A percentile compares a stretch with the other conserved stretches of the same genome.
Conservation (phyloP, 352 stramenopile genomes). For the Phytophthora aleatoria region DNA sequence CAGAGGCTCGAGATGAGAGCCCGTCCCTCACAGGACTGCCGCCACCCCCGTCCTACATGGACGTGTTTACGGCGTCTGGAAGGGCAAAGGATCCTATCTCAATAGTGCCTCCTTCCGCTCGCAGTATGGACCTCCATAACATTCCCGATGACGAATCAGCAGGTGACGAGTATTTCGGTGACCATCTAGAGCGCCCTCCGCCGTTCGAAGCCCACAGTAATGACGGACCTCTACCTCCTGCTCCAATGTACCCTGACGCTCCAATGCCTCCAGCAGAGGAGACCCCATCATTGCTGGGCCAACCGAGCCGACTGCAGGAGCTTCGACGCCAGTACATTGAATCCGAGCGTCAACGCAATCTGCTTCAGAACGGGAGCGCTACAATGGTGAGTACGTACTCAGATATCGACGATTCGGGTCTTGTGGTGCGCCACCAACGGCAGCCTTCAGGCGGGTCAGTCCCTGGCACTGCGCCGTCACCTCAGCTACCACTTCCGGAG, state of each 20-base stretch:
- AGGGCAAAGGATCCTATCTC: conserved; percentile 29
- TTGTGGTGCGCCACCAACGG: conserved; percentile 48
- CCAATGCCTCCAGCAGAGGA: conserved; percentile 19
- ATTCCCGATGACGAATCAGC: conserved; percentile 31
- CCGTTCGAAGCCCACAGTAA: conserved; percentile 35
- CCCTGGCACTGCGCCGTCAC: conserved; percentile 3
- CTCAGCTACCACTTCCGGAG: conserved; percentile 52
- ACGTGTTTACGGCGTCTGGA: conserved; percentile 56
- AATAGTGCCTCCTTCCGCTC: conserved; percentile 20
- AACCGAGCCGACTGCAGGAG: conserved; percentile 50
- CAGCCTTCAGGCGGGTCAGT: conserved; percentile 13
- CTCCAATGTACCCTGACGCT: conserved; percentile 20
- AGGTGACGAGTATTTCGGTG: conserved; percentile 25
- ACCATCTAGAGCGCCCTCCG: conserved; percentile 27
- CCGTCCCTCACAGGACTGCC: conserved; percentile 35
- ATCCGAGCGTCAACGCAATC: conserved; percentile 61
- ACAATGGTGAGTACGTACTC: conserved; percentile 68
- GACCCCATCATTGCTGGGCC: conserved; percentile 21
- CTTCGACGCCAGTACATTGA: conserved; percentile 77
- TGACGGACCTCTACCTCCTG: conserved; percentile 19
- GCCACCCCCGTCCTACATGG: conserved; percentile 57
- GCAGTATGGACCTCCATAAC: conserved; percentile 30
- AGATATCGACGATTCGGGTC: conserved; percentile 68
- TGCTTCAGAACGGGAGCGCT: conserved; percentile 29
- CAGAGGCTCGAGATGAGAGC: conserved; percentile 29